Conservation (phyloP, 2,329 filamentous ascomycete species). For the Claviceps sp. region DNA sequence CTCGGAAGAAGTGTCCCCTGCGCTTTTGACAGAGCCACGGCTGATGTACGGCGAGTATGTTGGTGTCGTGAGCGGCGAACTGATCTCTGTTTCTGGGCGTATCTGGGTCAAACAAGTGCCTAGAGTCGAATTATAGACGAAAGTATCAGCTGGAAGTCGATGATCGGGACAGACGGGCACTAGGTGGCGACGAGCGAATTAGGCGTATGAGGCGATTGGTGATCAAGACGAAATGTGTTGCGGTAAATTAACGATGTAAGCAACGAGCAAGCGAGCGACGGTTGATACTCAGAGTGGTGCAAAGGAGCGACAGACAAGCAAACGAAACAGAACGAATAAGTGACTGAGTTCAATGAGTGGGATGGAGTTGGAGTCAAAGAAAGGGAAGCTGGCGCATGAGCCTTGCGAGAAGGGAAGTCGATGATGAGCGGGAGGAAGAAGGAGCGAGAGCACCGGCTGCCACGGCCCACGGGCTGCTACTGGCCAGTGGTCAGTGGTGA, state of each 20-base stretch:
- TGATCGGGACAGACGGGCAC: not conserved
- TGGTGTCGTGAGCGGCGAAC: not conserved
- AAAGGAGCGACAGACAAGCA: not conserved
- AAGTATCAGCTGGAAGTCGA: not conserved
- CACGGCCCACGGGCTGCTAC: not conserved
- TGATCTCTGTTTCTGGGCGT: not conserved
- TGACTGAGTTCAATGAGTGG: slow-evolving; percentile 1
- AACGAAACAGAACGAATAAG: not conserved
- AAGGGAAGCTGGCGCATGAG: slow-evolving; percentile 2
- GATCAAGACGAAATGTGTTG: too few species aligned
- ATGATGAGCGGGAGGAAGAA: slow-evolving; percentile 5
- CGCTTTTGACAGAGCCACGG: not conserved
- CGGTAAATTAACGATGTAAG: not conserved
- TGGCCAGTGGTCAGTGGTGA: not conserved
- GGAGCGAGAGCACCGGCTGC: not conserved
- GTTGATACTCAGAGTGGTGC: not conserved
- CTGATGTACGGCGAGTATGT: not conserved
- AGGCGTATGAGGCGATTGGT: slow-evolving; percentile 1
- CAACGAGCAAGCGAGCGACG: slow-evolving; percentile 2
- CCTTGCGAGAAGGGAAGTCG: slow-evolving; percentile 1
- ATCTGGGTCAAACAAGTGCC: not conserved
- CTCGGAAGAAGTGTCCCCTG: not conserved
- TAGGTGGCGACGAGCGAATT: not conserved
- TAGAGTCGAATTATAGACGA: not conserved
- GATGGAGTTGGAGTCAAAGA: not conserved